Evolutionary conservation across 148 eudicot species (phyloP), one percentile per base, ranked within the genome.

Genomic region (Cornus controversa): DNA sequence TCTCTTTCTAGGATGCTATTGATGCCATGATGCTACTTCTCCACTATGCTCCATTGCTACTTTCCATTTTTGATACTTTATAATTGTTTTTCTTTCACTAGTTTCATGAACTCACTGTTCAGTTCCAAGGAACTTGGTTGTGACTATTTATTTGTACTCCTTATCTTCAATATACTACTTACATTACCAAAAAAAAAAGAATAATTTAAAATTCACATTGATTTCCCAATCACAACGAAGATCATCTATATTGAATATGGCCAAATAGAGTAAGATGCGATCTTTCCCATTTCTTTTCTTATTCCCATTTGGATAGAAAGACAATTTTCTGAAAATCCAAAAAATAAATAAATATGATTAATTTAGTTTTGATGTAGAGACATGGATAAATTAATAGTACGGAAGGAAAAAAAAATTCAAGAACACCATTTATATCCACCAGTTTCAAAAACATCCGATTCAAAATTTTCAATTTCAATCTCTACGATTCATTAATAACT

Each of bases 301-400:
- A 40, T 65, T 74, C 37, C 77, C 77, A 14, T 74, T 74, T 24
- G 77, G 68, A 53, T 74, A 74, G 10, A 74, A 45, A 60, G 22
- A 37, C 13, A 74, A 23, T 74, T 63, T 36, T 69, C 68, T 74
- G 65, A 31, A 74, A n/a, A 7, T 8, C 28, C 6, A 37, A n/a
- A 40, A 66, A 27, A 16, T 3, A 11, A 15, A 66, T 50, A 50
- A 2, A 40, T 50, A 13, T 13, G 2, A 50, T 1, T 50, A 11
- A 50, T 1, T 50, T 13, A 18, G 24, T 40, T 40, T 9, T 40
- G 7, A 6, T 9, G 10, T 60, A 14, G 27, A 67, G 34, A 7
- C 15, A 16, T 3, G 36, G 69, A 29, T 1, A 7, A 23, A 36
- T 10, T 14, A 40, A 40, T 7, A 6, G 34, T 31, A 31, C 16